phyloP scores from a whole-genome alignment of 228 moss, liverwort and hornwort species.

The Sphagnum magellanicum region DNA sequence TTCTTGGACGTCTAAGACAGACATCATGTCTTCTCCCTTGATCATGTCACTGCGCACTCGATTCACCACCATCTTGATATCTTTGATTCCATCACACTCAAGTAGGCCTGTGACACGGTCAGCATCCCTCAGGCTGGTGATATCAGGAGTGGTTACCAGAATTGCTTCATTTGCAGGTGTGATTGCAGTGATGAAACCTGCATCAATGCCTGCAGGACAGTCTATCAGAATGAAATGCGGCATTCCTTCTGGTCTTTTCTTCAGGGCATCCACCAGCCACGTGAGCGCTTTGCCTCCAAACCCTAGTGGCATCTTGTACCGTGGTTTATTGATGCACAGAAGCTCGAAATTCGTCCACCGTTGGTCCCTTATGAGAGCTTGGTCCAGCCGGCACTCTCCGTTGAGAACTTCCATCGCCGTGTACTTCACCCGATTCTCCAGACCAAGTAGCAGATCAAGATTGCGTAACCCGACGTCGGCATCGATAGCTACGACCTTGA shows the following conservation, averaged over 20 bases:
- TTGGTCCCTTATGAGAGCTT: conserved; percentile 91
- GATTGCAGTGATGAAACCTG: conserved; percentile 95
- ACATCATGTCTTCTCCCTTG: conserved; percentile 99
- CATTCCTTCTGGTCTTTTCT: conserved; percentile 79
- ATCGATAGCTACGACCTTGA: conserved; percentile 88
- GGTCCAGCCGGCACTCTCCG: conserved; percentile 91
- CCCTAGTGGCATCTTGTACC: conserved; percentile 93
- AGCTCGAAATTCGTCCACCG: conserved; percentile 99
- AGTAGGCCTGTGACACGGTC: conserved; percentile 89
- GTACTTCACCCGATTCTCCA: conserved; percentile 98
- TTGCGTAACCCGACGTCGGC: conserved; percentile 82
- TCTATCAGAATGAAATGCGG: conserved; percentile 91
- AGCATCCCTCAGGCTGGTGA: conserved; percentile 88
- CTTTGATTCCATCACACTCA: conserved; percentile 94
- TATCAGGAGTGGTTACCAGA: conserved; percentile 91
- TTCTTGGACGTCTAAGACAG: conserved; percentile 94
- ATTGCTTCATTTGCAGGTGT: conserved; percentile 96
- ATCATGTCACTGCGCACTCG: conserved; percentile 97
- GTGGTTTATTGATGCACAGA: conserved; percentile 89
- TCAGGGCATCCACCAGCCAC: conserved; percentile 94
- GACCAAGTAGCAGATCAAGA: conserved; percentile 84
- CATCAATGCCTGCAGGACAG: conserved; percentile 95
- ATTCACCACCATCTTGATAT: conserved; percentile 99
- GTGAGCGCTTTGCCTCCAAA: conserved; percentile 97
- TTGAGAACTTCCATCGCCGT: conserved; percentile 97